Evolutionary conservation across 164 flowering plant genomes (phyloP), one percentile per base, ranked within the genome.

Genomic region (Piper betle): DNA sequence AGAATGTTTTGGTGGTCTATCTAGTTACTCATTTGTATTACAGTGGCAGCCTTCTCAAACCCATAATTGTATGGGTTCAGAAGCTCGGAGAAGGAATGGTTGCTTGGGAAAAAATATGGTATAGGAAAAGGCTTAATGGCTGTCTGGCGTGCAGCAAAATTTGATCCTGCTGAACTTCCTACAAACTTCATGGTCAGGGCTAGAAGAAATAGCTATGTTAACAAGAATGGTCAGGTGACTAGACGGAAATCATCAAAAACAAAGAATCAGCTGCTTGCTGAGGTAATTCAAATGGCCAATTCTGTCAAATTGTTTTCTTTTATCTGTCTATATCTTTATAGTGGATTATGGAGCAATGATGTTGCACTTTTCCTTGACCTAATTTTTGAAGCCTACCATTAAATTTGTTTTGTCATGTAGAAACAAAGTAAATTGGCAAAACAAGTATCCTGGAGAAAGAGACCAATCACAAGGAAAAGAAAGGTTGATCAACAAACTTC

Each of bases 101-200:
- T 69, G 62, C 58, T 68, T 81, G 17, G 68, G 43, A 55, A 80
- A 42, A 82, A 76, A 59, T 83, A 84, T 74, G 95, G 96, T 59
- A 77, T 80, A 10, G 96, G 96, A 46, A 88, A 88, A 74, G 96
- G 93, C 61, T 55, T 88, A 70, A 88, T 88, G 88, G 81, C 91
- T 55, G 78, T 77, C 15, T 82, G 84, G 89, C 79, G 71, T 56
- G 76, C 69, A 39, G 71, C 74, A 58, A 81, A 87, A 69, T 82
- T 80, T 41, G 56, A 65, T 64, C 78, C 73, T 61, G 69, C 77
- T n/a, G 62, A 61, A 63, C 63, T 73, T 59, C 86, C 85, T 39
- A 66, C 73, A 66, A 77, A 77, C 64, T 53, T 75, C 61, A 68
- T 68, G 56, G 64, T 52, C 17, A 57, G 59, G 53, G 65, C 68